phyloP scores from a whole-genome alignment of 495 filamentous ascomycete species.

The Aspergillus coremiiformis region DNA sequence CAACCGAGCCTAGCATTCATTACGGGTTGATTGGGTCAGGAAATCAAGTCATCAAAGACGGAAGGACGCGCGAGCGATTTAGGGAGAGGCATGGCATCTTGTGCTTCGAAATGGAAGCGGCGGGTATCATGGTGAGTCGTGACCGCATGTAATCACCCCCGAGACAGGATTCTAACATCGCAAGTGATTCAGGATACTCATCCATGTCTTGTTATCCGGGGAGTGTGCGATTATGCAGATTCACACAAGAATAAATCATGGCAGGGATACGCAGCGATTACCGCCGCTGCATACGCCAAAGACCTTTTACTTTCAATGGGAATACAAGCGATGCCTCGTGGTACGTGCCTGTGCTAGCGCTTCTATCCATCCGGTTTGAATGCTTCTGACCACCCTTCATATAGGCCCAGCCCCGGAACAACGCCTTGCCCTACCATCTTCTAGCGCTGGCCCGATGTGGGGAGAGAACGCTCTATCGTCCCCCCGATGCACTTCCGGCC shows the following conservation, averaged over 20 bases:
- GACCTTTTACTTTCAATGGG: not conserved
- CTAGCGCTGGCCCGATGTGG: no score
- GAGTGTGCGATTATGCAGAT: conserved; percentile 1
- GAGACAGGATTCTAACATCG: no score
- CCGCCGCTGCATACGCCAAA: not conserved
- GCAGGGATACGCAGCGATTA: not conserved
- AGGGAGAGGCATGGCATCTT: conserved; percentile 16
- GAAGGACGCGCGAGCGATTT: conserved; percentile 23
- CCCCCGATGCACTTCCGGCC: no score
- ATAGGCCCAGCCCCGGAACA: no score
- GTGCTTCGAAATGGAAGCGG: conserved; percentile 25
- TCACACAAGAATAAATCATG: not conserved
- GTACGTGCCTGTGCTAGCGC: no score
- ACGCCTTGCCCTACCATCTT: no score
- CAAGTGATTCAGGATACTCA: not conserved
- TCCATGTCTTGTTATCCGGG: not conserved
- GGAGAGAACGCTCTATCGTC: no score
- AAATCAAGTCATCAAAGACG: conserved; percentile 33
- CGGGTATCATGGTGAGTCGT: not conserved
- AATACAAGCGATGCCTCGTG: no score
- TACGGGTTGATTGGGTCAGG: conserved; percentile 39
- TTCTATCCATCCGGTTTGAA: no score
- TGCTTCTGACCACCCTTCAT: no score
- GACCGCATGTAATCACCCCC: no score
- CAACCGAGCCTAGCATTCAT: conserved; percentile 21